A percentile compares a stretch with the other conserved stretches of the same genome.
Conservation (phyloP, 331 rosid genomes). For the Malus hybrid region DNA sequence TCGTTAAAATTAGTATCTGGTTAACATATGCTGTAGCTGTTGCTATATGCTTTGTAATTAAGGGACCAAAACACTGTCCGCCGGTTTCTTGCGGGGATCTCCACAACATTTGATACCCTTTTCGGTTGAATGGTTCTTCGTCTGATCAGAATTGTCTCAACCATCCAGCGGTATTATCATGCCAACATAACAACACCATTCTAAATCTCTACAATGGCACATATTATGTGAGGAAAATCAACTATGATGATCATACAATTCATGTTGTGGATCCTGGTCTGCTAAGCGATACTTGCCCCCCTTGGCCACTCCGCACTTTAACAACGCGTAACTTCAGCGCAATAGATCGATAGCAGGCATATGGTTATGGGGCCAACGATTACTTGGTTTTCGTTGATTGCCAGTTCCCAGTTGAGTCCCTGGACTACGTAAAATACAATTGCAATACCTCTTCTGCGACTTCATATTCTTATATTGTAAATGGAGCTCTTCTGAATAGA, state of each 20-base stretch:
- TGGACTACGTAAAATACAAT: not conserved
- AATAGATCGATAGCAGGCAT: no score
- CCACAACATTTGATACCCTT: not conserved
- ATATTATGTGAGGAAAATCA: not conserved
- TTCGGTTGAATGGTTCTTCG: not conserved
- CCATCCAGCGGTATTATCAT: not conserved
- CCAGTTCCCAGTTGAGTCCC: not conserved
- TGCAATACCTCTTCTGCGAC: not conserved
- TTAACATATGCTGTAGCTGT: not conserved
- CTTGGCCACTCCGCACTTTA: not conserved
- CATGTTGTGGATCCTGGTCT: conserved; percentile 1
- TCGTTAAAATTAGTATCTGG: not conserved
- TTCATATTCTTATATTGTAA: not conserved
- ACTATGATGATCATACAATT: not conserved
- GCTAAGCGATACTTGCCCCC: not conserved
- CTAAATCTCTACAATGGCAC: not conserved
- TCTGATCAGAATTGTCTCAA: not conserved
- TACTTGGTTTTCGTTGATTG: not conserved
- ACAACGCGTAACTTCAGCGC: not conserved
- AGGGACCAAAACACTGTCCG: not conserved
- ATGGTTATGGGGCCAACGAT: no score
- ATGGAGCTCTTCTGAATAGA: not conserved
- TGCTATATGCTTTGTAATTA: not conserved
- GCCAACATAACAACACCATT: not conserved
- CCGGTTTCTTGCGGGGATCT: conserved; percentile 4